Conservation (phyloP, 106 monocot genomes). For the Dioscorea zingiberensis region DNA sequence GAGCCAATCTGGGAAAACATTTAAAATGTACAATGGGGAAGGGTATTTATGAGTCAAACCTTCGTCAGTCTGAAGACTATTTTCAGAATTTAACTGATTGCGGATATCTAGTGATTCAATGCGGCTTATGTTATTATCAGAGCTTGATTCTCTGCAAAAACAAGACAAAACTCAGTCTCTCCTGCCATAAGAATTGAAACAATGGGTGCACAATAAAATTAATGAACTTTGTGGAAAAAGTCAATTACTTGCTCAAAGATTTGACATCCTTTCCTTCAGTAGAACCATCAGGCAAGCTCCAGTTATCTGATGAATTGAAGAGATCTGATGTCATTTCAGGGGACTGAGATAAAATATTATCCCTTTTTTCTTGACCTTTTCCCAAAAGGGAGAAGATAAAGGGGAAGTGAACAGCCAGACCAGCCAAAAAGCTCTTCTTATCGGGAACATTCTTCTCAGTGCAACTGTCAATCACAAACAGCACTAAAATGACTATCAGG, state of each 20-base stretch:
- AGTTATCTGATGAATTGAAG: constrained; percentile 8
- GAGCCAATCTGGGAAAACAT: too few species aligned
- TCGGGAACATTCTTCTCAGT: constrained; percentile 20
- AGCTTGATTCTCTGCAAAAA: constrained; percentile 28
- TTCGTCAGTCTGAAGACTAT: constrained; percentile 11
- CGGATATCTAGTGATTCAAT: constrained; percentile 13
- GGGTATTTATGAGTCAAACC: constrained; percentile 12
- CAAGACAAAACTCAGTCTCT: constrained; percentile 1
- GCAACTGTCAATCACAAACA: constrained; percentile 24
- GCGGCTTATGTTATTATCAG: constrained; percentile 2
- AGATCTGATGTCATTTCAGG: constrained; percentile 6
- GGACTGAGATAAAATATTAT: too few species aligned
- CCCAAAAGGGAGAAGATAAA: constrained; percentile 49
- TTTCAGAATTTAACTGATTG: constrained; percentile 6
- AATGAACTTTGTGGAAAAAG: background rate
- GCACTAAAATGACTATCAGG: too few species aligned
- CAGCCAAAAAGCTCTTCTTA: constrained; percentile 51
- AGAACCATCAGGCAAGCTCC: constrained; percentile 13
- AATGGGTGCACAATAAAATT: background rate
- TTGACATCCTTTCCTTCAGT: constrained; percentile 18
- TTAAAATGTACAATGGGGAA: too few species aligned
- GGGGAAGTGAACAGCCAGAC: constrained; percentile 52
- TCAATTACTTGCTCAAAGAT: constrained; percentile 20
- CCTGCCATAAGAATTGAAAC: background rate
- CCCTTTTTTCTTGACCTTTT: constrained; percentile 14